Conservation (phyloP, 2,329 filamentous ascomycete genomes). For the Diaporthe eres region DNA sequence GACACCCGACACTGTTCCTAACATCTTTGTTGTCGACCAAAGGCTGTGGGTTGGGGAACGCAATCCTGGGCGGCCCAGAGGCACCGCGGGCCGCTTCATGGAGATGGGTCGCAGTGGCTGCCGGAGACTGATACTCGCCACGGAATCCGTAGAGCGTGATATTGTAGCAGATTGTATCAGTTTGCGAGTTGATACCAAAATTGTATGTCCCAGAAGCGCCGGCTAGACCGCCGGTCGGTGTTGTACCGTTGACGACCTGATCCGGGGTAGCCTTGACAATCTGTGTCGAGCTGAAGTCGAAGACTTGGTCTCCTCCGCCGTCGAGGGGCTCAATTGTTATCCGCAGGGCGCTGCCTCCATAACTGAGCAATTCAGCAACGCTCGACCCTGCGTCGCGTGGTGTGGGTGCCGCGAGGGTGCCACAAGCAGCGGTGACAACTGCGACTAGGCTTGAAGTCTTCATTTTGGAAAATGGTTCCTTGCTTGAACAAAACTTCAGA, state of each 20-base stretch:
- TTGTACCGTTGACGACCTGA: constrained; percentile 60
- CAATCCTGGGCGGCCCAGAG: constrained; percentile 61
- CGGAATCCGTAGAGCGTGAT: constrained; percentile 62
- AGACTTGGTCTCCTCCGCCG: constrained; percentile 22
- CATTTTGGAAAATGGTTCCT: neutral
- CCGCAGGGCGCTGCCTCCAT: neutral
- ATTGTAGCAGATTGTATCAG: constrained; percentile 53
- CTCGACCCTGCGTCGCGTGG: neutral
- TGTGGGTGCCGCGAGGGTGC: constrained; percentile 4
- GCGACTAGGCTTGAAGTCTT: neutral
- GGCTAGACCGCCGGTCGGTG: constrained; percentile 49
- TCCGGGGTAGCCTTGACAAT: constrained; percentile 60
- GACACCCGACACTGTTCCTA: constrained; percentile 45
- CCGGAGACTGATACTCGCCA: constrained; percentile 60
- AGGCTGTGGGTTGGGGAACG: constrained; percentile 58
- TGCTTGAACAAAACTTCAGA: neutral
- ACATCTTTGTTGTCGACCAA: constrained; percentile 49
- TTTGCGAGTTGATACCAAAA: constrained; percentile 61
- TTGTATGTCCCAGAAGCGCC: constrained; percentile 63
- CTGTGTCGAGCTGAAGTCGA: constrained; percentile 61
- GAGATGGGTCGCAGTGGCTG: constrained; percentile 64
- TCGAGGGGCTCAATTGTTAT: constrained; percentile 3
- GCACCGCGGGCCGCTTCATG: constrained; percentile 60
- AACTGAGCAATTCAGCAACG: neutral
- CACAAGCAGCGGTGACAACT: neutral